phyloP scores from a whole-genome alignment of 768 basidiomycete genomes.

The Mrakia gelida region DNA sequence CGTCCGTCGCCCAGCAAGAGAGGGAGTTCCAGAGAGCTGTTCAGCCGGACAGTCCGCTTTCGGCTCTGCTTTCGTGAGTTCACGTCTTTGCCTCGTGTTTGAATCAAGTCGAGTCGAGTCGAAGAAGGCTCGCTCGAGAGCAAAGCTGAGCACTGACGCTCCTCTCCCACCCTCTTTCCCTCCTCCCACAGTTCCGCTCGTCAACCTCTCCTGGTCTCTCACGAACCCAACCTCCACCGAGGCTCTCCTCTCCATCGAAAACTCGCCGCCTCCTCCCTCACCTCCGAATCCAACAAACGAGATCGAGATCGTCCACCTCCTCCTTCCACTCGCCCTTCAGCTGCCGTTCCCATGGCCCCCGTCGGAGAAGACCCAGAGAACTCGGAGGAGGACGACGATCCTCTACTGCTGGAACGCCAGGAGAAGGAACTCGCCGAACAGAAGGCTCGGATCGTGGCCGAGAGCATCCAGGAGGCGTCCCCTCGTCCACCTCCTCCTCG shows the following conservation, averaged over 20 bases:
- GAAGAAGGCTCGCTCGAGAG: not conserved
- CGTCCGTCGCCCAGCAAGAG: conserved; percentile 53
- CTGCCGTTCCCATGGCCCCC: not conserved
- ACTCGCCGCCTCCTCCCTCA: conserved; percentile 36
- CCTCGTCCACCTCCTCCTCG: not conserved
- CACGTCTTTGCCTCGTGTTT: too few species aligned
- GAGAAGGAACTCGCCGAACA: conserved; percentile 73
- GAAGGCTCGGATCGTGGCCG: conserved; percentile 88
- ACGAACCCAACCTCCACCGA: conserved; percentile 30
- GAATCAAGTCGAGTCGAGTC: not conserved
- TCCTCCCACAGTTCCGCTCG: conserved; percentile 59
- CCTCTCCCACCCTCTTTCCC: not conserved
- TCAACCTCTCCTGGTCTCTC: conserved; percentile 58
- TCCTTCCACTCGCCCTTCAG: not conserved
- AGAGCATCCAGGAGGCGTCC: conserved; percentile 41
- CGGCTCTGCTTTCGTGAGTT: conserved; percentile 63
- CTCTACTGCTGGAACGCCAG: conserved; percentile 12
- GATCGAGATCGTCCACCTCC: not conserved
- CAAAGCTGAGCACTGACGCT: too few species aligned
- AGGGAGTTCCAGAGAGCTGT: conserved; percentile 95
- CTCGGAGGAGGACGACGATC: conserved; percentile 48
- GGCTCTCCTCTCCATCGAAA: conserved; percentile 42
- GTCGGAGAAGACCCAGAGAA: conserved; percentile 36
- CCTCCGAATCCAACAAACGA: not conserved
- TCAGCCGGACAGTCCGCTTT: conserved; percentile 90